Percentiles rank a stretch among this genome's conserved stretches.
phyloP scores from a whole-genome alignment of 148 eudicot species.

The Limonium bicolor region DNA sequence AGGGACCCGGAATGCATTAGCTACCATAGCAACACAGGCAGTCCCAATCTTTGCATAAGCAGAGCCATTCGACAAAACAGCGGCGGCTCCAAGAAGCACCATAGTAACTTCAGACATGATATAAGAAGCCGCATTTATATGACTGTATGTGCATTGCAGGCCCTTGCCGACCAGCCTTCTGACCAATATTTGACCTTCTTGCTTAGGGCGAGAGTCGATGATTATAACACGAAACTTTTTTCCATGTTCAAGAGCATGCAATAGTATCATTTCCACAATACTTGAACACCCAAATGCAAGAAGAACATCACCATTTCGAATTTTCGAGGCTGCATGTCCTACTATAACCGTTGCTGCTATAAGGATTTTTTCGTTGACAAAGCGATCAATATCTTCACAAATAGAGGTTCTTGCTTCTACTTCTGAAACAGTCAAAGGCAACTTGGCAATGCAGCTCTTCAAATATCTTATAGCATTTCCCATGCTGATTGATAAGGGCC shows the following conservation, averaged over 20 bases:
- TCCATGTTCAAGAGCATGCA: conserved; percentile 62
- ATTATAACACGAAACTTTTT: conserved; percentile 75
- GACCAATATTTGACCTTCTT: conserved; percentile 67
- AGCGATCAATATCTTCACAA: conserved; percentile 53
- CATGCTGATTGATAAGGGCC: conserved; percentile 93
- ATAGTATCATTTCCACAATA: conserved; percentile 61
- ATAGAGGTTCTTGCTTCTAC: conserved; percentile 53
- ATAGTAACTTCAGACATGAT: conserved; percentile 83
- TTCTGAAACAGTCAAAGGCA: conserved; percentile 42
- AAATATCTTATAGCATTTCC: conserved; percentile 74
- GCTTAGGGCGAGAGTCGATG: conserved; percentile 83
- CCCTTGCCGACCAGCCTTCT: conserved; percentile 66
- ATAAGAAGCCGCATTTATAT: conserved; percentile 84
- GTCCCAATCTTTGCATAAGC: conserved; percentile 86
- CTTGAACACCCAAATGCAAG: conserved; percentile 67
- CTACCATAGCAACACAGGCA: conserved; percentile 94
- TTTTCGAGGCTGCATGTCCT: conserved; percentile 52
- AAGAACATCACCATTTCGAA: conserved; percentile 75
- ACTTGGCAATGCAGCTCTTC: conserved; percentile 49
- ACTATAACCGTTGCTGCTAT: conserved; percentile 69
- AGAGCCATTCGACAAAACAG: conserved; percentile 79
- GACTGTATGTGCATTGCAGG: conserved; percentile 75
- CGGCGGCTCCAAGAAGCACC: conserved; percentile 75
- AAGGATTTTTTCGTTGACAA: conserved; percentile 58
- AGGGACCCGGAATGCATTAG: conserved; percentile 73